Evolutionary conservation across 177 flowering plant species (phyloP).

Genomic region (Vitis hybrid): DNA sequence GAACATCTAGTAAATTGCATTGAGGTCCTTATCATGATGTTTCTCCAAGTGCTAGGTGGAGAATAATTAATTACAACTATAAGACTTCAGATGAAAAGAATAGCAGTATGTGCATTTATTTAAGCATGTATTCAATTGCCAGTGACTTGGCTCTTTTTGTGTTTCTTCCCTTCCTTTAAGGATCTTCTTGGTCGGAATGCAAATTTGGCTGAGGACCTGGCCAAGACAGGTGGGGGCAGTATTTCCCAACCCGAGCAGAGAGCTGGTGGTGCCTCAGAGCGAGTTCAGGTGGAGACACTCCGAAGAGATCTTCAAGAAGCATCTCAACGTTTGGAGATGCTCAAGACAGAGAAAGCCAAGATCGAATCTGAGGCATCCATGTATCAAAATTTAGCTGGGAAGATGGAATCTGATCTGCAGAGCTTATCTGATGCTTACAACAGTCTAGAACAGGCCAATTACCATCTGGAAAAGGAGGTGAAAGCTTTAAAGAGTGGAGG

Average conservation of each 20-base stretch:
- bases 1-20: too few relatives aligned
- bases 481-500: slow-evolving; percentile 53
- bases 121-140: not conserved
- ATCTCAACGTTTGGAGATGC: slow-evolving; percentile 57
- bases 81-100: too few relatives aligned
- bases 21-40: too few relatives aligned
- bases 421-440: slow-evolving; percentile 94
- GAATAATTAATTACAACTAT: not conserved
- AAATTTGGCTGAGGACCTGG: slow-evolving; percentile 78
- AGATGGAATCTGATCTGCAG: slow-evolving; percentile 77
- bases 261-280: slow-evolving; percentile 46
- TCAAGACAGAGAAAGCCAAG: slow-evolving; percentile 69
- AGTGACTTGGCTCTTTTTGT: not conserved
- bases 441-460: slow-evolving; percentile 83
- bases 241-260: slow-evolving; percentile 44
- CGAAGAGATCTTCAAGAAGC: slow-evolving; percentile 78
- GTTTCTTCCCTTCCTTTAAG: slow-evolving; percentile 30
- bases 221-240: slow-evolving; percentile 55
- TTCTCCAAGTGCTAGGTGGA: too few relatives aligned
- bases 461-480: slow-evolving; percentile 68
- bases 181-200: slow-evolving; percentile 90
- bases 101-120: too few relatives aligned
- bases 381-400: slow-evolving; percentile 58
- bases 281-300: slow-evolving; percentile 70
- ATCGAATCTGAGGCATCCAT: slow-evolving; percentile 65